Percentiles rank a stretch among this genome's conserved stretches.
These are phyloP conservation scores for Mucor circinelloides DNA, from an alignment of 371 early-diverging fungal species.

Conservation along the genomic window DNA sequence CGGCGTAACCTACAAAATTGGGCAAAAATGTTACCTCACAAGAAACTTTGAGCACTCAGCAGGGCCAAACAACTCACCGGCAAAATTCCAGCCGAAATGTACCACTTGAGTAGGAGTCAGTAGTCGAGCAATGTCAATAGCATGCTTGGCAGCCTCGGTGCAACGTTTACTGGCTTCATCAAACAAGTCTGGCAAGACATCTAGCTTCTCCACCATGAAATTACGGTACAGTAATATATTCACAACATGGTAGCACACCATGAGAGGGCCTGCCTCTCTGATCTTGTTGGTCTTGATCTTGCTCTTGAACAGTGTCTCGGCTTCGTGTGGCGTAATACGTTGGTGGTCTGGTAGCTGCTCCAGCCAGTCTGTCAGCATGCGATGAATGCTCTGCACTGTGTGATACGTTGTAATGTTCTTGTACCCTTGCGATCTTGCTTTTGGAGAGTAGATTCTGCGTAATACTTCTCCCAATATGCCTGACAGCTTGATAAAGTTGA, in stretches of 20 bases:
- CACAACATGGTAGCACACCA: slow-evolving; percentile 44
- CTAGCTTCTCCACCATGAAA: slow-evolving; percentile 34
- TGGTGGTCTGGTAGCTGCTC: slow-evolving; percentile 32
- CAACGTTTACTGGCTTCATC: slow-evolving; percentile 35
- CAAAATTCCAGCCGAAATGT: slow-evolving; percentile 31
- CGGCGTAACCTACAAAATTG: slow-evolving; percentile 17
- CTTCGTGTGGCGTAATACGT: slow-evolving; percentile 22
- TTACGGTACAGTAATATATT: slow-evolving; percentile 58
- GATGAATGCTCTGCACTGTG: slow-evolving; percentile 34
- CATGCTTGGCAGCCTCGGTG: slow-evolving; percentile 51
- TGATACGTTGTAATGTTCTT: slow-evolving; percentile 18
- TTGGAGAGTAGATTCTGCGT: slow-evolving; percentile 47
- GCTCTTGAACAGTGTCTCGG: neutral
- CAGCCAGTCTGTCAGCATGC: slow-evolving; percentile 42
- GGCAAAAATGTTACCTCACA: neutral
- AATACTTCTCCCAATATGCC: slow-evolving; percentile 46
- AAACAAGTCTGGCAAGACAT: slow-evolving; percentile 23
- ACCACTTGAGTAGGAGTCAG: slow-evolving; percentile 14
- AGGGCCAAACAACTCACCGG: slow-evolving; percentile 13
- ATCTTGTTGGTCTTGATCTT: slow-evolving; percentile 15
- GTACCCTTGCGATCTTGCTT: slow-evolving; percentile 41
- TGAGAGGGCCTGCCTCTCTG: slow-evolving; percentile 46
- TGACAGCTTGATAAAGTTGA: slow-evolving; percentile 45
- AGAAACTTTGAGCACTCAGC: neutral
- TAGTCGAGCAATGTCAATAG: slow-evolving; percentile 45